phyloP scores from a whole-genome alignment of 768 basidiomycete genomes.

The Gloeostereum incarnatum region DNA sequence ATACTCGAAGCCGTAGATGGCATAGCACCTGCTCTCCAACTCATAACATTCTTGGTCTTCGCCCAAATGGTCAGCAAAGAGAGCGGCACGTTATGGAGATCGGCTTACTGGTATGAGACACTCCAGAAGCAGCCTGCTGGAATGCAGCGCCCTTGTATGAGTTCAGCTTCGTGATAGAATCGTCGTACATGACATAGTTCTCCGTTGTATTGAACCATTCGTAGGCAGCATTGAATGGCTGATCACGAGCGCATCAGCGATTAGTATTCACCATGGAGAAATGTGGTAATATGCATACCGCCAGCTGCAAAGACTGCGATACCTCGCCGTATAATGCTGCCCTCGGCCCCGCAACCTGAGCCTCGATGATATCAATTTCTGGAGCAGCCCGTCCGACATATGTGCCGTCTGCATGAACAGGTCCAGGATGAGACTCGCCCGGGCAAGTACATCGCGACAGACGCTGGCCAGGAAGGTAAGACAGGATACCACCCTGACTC shows the following conservation, averaged over 20 bases:
- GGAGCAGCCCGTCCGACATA: conserved; percentile 82
- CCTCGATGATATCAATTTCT: conserved; percentile 88
- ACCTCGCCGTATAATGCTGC: conserved; percentile 40
- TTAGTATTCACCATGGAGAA: conserved; percentile 18
- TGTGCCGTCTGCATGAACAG: conserved; percentile 58
- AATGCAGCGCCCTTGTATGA: conserved; percentile 55
- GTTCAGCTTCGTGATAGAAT: conserved; percentile 45
- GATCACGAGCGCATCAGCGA: background rate
- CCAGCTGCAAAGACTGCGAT: conserved; percentile 82
- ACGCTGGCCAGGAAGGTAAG: conserved; percentile 73
- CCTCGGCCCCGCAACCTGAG: conserved; percentile 38
- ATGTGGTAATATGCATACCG: conserved; percentile 42
- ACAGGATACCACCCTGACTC: conserved; percentile 36
- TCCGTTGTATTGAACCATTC: conserved; percentile 49
- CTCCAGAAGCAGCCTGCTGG: conserved; percentile 77
- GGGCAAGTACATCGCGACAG: conserved; percentile 79
- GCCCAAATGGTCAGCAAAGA: conserved; percentile 6
- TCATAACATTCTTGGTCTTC: conserved; percentile 60
- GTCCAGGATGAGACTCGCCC: conserved; percentile 75
- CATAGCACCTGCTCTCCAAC: conserved; percentile 43
- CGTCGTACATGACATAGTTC: conserved; percentile 50
- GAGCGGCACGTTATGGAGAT: background rate
- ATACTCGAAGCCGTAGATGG: conserved; percentile 75
- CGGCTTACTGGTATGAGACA: conserved; percentile 40
- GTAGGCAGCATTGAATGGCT: conserved; percentile 68